Evolutionary conservation across 2,329 filamentous ascomycete species (phyloP).

Genomic region (Endoconidiophora polonica): DNA sequence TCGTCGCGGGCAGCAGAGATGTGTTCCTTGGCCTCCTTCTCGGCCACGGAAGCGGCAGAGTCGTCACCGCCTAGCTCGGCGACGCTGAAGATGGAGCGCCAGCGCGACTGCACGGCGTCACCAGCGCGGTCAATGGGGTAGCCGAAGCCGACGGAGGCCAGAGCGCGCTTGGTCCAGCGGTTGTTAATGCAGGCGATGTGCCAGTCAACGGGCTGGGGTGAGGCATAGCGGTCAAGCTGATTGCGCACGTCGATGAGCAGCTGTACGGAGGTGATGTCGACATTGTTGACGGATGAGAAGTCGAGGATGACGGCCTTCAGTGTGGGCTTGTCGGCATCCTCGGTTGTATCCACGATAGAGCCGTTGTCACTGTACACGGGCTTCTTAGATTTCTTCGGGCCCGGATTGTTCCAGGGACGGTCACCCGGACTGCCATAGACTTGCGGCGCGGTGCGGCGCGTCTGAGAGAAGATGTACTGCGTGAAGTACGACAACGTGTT

Average conservation of each 20-base stretch:
- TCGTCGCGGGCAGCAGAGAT: constrained; percentile 4
- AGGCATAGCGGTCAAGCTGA: constrained; percentile 71
- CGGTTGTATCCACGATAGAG: constrained; percentile 12
- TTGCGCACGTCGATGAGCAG: constrained; percentile 88
- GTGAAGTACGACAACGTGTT: constrained; percentile 71
- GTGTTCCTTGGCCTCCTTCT: constrained; percentile 42
- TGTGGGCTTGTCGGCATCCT: constrained; percentile 40
- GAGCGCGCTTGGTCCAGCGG: constrained; percentile 82
- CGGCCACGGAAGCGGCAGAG: constrained; percentile 53
- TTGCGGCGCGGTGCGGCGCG: constrained; percentile 58
- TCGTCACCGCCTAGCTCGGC: constrained; percentile 62
- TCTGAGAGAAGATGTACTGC: constrained; percentile 49
- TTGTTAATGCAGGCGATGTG: constrained; percentile 91
- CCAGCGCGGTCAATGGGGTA: constrained; percentile 42
- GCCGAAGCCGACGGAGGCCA: constrained; percentile 77
- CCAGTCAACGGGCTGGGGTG: constrained; percentile 77
- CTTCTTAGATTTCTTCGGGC: constrained; percentile 40
- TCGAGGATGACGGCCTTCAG: constrained; percentile 86
- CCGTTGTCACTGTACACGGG: constrained; percentile 17
- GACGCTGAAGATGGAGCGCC: constrained; percentile 92
- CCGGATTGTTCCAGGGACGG: constrained; percentile 88
- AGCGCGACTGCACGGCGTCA: constrained; percentile 42
- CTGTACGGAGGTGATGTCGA: constrained; percentile 85
- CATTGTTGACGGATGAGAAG: constrained; percentile 83
- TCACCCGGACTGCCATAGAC: constrained; percentile 53